A percentile compares a stretch with the other conserved stretches of the same genome.
These are phyloP conservation scores for Euptelea pleiosperma DNA, from an alignment of 164 flowering plant species.

Conservation along the genomic window DNA sequence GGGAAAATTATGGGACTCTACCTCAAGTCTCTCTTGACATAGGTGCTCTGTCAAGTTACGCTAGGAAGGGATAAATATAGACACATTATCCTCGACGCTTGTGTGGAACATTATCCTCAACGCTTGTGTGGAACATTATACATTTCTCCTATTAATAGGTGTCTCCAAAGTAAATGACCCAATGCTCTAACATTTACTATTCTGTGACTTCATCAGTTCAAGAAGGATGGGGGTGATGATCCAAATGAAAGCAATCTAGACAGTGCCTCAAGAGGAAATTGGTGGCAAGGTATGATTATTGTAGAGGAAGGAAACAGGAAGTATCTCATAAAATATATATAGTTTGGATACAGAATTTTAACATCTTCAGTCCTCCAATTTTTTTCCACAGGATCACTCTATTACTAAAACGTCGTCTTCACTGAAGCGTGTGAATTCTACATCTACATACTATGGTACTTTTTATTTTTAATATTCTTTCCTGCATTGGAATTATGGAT, in stretches of 20 bases:
- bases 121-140: background rate
- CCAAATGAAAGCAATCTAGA: constrained; percentile 37
- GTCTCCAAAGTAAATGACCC: too few species aligned
- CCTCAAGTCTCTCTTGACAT: too few species aligned
- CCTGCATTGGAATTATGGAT: too few species aligned
- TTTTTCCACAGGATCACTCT: constrained; percentile 59
- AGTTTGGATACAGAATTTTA: background rate
- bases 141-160: too few species aligned
- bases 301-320: too few species aligned
- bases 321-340: background rate
- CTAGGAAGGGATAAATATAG: too few species aligned
- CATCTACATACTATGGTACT: constrained; percentile 16
- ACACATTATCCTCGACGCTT: too few species aligned
- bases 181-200: background rate
- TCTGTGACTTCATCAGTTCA: constrained; percentile 39
- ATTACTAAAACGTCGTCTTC: constrained; percentile 41
- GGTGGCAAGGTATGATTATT: constrained; percentile 91
- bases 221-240: constrained; percentile 54
- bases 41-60: too few species aligned
- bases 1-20: too few species aligned
- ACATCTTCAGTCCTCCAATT: background rate
- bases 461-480: too few species aligned
- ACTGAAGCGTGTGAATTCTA: constrained; percentile 24
- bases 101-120: too few species aligned
- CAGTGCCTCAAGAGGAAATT: constrained; percentile 78